A percentile compares a stretch with the other conserved stretches of the same genome.
phyloP scores from a whole-genome alignment of 352 stramenopile genomes.

The Globisporangium nagaii region DNA sequence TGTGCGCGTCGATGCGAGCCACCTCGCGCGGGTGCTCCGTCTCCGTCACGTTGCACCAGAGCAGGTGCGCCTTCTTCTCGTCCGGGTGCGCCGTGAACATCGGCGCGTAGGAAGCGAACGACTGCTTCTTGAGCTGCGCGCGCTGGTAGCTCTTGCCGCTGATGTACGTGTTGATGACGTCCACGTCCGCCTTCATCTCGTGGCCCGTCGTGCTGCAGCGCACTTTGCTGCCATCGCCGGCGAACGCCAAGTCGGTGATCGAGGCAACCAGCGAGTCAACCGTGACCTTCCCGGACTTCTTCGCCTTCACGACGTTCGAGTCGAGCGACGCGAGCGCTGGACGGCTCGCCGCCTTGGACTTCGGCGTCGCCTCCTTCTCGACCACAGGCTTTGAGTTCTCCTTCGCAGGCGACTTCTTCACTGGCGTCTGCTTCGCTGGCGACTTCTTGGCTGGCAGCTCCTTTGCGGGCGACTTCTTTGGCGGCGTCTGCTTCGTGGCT shows the following conservation, averaged over 20 bases:
- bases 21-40: conserved; percentile 42
- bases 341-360: conserved; percentile 12
- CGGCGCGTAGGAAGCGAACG: conserved; percentile 48
- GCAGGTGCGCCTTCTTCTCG: conserved; percentile 36
- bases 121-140: conserved; percentile 28
- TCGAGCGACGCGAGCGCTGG: conserved; percentile 10
- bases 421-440: neutral
- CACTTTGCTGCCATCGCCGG: conserved; percentile 33
- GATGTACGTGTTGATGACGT: conserved; percentile 47
- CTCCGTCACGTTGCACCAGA: conserved; percentile 69
- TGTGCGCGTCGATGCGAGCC: conserved; percentile 49
- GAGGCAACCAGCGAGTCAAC: conserved; percentile 42
- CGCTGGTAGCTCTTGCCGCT: conserved; percentile 56
- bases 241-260: conserved; percentile 33
- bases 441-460: conserved; percentile 6
- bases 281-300: conserved; percentile 14
- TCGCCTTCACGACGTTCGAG: conserved; percentile 12
- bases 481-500: conserved; percentile 6
- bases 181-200: conserved; percentile 58
- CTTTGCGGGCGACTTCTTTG: conserved; percentile 1
- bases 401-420: conserved; percentile 15
- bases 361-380: neutral
- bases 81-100: conserved; percentile 65
- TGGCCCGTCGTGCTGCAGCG: conserved; percentile 57
- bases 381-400: conserved; percentile 2